Percentiles rank a stretch among this genome's conserved stretches.
These are phyloP conservation scores for Adiantum capillusveneris DNA, from an alignment of 75 land plant species.

Conservation along the genomic window DNA sequence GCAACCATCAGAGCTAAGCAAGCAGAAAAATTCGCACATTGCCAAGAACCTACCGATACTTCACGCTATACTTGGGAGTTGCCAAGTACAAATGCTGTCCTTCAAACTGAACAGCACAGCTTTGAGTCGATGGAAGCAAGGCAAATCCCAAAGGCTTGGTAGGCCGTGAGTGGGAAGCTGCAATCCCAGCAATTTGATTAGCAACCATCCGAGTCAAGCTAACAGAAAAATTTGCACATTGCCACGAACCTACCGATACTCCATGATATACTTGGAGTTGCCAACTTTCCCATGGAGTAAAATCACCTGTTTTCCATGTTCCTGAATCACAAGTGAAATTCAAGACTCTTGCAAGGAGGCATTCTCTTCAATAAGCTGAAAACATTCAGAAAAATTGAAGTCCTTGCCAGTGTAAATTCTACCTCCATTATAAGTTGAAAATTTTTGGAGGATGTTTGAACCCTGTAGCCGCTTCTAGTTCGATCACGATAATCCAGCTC, in stretches of 20 bases:
- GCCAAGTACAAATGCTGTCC: no score
- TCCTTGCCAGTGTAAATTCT: neutral
- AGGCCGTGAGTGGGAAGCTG: constrained; percentile 80
- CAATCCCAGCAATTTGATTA: constrained; percentile 4
- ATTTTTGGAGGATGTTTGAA: constrained; percentile 69
- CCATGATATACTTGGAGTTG: constrained; percentile 73
- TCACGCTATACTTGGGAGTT: neutral
- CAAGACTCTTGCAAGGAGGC: no score
- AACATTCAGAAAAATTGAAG: neutral
- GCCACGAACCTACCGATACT: constrained; percentile 44
- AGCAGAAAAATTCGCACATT: neutral
- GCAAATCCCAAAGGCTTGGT: constrained; percentile 80
- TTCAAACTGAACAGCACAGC: constrained; percentile 77
- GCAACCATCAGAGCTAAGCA: neutral
- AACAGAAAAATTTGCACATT: neutral
- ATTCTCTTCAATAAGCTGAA: no score
- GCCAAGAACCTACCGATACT: no score
- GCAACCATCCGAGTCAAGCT: neutral
- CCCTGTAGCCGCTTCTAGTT: constrained; percentile 37
- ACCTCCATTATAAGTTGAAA: constrained; percentile 80
- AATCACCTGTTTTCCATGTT: constrained; percentile 58
- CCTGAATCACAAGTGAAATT: constrained; percentile 28
- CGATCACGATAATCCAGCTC: constrained; percentile 71
- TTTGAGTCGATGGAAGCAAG: constrained; percentile 82
- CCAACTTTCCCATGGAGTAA: constrained; percentile 64